Conservation (phyloP, 2,329 filamentous ascomycete species). For the Alternaria alternata region DNA sequence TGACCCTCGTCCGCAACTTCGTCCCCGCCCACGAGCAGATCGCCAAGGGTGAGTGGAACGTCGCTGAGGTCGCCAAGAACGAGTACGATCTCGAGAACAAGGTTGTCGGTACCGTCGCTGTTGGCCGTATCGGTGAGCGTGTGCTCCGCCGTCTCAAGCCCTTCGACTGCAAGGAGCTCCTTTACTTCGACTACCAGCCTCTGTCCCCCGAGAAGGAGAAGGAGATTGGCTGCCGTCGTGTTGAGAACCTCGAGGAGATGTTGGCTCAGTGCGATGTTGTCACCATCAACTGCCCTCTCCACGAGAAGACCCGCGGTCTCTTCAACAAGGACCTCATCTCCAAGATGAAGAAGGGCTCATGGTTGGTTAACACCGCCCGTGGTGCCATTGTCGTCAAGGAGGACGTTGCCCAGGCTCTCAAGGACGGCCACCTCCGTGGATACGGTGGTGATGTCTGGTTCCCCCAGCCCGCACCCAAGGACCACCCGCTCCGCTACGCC, state of each 20-base stretch:
- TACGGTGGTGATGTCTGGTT: slow-evolving; percentile 94
- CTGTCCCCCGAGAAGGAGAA: slow-evolving; percentile 84
- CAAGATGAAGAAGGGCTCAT: slow-evolving; percentile 99
- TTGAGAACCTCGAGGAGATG: slow-evolving; percentile 91
- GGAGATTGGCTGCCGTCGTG: slow-evolving; percentile 93
- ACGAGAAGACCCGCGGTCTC: slow-evolving; percentile 94
- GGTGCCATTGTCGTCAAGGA: slow-evolving; percentile 99
- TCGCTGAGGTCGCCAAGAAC: slow-evolving; percentile 95
- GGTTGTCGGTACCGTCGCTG: slow-evolving; percentile 96
- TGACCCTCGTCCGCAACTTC: slow-evolving; percentile 95
- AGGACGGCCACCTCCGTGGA: slow-evolving; percentile 87
- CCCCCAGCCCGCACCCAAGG: slow-evolving; percentile 93
- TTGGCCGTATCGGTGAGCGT: slow-evolving; percentile 97
- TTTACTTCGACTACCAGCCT: slow-evolving; percentile 99
- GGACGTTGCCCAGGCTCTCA: slow-evolving; percentile 93
- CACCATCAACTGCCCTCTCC: slow-evolving; percentile 99
- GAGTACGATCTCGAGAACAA: slow-evolving; percentile 98
- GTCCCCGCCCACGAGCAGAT: slow-evolving; percentile 97
- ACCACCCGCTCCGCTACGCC: slow-evolving; percentile 91
- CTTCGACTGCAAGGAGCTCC: slow-evolving; percentile 99
- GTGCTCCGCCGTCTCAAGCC: slow-evolving; percentile 94
- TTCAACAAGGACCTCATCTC: slow-evolving; percentile 99
- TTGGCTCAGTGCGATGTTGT: slow-evolving; percentile 93
- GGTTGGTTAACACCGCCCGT: slow-evolving; percentile 98
- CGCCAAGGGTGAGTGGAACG: slow-evolving; percentile 88